Conservation (phyloP, 768 basidiomycete species). For the Mycena vulgaris region DNA sequence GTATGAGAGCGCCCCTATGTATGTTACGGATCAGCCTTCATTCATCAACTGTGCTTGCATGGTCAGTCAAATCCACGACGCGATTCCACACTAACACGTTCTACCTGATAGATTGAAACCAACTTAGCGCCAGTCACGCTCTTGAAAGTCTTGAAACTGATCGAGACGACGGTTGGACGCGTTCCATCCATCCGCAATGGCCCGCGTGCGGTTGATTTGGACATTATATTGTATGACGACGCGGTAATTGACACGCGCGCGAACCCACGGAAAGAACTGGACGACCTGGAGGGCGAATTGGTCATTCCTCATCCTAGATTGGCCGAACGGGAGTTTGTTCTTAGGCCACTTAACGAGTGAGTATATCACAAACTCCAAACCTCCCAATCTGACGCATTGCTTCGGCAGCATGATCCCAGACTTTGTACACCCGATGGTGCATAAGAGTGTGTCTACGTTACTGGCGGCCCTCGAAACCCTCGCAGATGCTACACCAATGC, state of each 20-base stretch:
- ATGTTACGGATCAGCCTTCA: slow-evolving; percentile 88
- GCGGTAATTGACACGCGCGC: slow-evolving; percentile 71
- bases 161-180: slow-evolving; percentile 85
- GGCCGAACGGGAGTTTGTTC: slow-evolving; percentile 91
- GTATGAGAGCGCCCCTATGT: slow-evolving; percentile 97
- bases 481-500: slow-evolving; percentile 64
- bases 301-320: slow-evolving; percentile 89
- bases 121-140: slow-evolving; percentile 72
- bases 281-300: slow-evolving; percentile 77
- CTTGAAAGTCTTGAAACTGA: slow-evolving; percentile 75
- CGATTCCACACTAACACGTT: too few relatives aligned
- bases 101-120: slow-evolving; percentile 93
- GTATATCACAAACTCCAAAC: slow-evolving; percentile 46
- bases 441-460: slow-evolving; percentile 63
- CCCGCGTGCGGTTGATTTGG: slow-evolving; percentile 92
- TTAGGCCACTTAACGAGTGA: slow-evolving; percentile 91
- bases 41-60: slow-evolving; percentile 95
- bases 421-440: slow-evolving; percentile 73
- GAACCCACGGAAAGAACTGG: slow-evolving; percentile 56
- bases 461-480: slow-evolving; percentile 57
- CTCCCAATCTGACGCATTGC: neutral
- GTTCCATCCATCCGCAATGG: slow-evolving; percentile 86
- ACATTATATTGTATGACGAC: slow-evolving; percentile 84
- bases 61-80: slow-evolving; percentile 62
- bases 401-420: slow-evolving; percentile 82